Evolutionary conservation across 495 filamentous ascomycete genomes (phyloP).

Genomic region (Aspergillus nidulans): DNA sequence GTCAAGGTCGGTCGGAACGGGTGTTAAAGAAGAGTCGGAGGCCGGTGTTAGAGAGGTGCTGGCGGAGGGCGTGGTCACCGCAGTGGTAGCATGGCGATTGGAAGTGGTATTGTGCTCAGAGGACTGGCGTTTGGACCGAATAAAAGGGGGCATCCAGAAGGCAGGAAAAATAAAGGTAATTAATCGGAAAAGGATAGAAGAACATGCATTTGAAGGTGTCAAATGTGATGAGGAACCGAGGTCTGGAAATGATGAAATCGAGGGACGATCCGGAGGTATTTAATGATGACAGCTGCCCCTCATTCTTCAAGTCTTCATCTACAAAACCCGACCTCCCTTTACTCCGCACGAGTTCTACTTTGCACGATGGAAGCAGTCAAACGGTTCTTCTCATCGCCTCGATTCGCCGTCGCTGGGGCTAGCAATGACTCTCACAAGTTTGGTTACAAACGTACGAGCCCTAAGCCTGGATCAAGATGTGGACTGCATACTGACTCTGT

Average conservation of each 20-base stretch:
- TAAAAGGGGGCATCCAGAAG: conserved; percentile 48
- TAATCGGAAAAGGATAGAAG: not conserved
- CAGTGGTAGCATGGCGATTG: conserved; percentile 52
- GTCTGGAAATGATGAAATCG: conserved; percentile 9
- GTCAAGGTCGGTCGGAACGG: conserved; percentile 35
- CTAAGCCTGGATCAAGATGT: not conserved
- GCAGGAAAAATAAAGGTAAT: not conserved
- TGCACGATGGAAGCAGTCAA: conserved; percentile 52
- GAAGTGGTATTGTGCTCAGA: conserved; percentile 62
- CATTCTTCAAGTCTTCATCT: not conserved
- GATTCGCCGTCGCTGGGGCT: conserved; percentile 89
- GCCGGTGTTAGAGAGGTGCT: conserved; percentile 27
- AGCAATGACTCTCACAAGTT: conserved; percentile 79
- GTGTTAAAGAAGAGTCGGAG: conserved; percentile 60
- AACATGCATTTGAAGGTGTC: not conserved
- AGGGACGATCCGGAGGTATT: not conserved
- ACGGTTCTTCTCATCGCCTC: conserved; percentile 75
- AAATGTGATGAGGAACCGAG: conserved; percentile 4
- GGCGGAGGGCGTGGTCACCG: conserved; percentile 33
- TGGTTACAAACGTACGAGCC: conserved; percentile 73
- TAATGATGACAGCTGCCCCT: not conserved
- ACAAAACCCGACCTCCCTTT: not conserved
- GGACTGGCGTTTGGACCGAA: conserved; percentile 47
- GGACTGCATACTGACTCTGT: conserved; percentile 3
- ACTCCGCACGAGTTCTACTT: not conserved